Base-by-base conservation (phyloP, 176 grass and related monocot genomes). In the Raddia distichophylla region DNA sequence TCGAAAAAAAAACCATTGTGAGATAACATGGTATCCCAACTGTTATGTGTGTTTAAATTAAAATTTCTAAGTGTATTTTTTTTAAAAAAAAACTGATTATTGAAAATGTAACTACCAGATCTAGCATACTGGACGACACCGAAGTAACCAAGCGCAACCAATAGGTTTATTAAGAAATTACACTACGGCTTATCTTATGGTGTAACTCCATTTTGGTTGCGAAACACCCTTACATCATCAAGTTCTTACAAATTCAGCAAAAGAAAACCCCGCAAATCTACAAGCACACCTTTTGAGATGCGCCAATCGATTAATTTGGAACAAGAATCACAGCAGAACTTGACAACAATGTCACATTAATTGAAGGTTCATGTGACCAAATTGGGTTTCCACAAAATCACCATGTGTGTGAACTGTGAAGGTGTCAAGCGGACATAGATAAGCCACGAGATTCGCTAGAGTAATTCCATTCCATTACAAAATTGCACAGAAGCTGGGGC, bases 281-380 rank as follows among this genome's bases (percentile, higher is more conserved):
- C 16, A 63, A 10, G 16, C 32, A 40, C 54, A 74, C 2, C 68
- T 22, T 22, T 48, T 7, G 22, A 45, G 60, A 64, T 11, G 49
- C 13, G 1, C 22, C 32, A 55, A 67, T 16, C 27, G 54, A 60
- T 15, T 64, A 3, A 47, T 59, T 34, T 69, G 18, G n/a, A 60
- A 44, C 33, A 46, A 19, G 32, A 69, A 76, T 0, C 43, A 43
- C 45, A 37, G 15, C 20, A n/a, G 40, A 56, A 44, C 47, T 64
- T 13, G 35, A 49, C 43, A 55, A 20, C 67, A 53, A 46, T 85
- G 75, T 33, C 40, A 43, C 72, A 71, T 34, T 17, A 45, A 53
- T 20, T 64, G 37, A 49, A 37, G 19, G 56, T 16, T 5, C 33
- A n/a, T 8, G 35, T 75, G 37, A 75, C 63, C 11, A 71, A 43